Percentiles rank a stretch among this genome's conserved stretches.
Conservation (phyloP, 2,329 filamentous ascomycete genomes). For the Ophiocordyceps robertsii region DNA sequence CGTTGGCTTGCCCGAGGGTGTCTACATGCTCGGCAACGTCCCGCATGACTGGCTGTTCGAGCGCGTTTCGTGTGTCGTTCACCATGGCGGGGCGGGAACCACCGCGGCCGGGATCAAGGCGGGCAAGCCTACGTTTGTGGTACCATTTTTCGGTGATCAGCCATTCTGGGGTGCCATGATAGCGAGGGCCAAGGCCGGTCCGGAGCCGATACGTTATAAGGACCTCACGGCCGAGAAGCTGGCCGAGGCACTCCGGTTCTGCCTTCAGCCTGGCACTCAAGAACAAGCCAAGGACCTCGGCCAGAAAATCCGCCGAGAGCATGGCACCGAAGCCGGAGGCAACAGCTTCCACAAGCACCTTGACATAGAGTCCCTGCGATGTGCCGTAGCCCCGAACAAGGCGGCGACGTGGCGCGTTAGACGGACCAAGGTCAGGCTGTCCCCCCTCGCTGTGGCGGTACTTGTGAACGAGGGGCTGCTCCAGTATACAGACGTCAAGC, state of each 20-base stretch:
- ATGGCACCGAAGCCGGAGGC: slow-evolving; percentile 47
- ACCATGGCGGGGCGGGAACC: slow-evolving; percentile 80
- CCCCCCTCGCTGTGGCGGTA: slow-evolving; percentile 57
- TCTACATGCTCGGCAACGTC: slow-evolving; percentile 74
- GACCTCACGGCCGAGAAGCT: slow-evolving; percentile 53
- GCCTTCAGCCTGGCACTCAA: slow-evolving; percentile 45
- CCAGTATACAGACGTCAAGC: slow-evolving; percentile 56
- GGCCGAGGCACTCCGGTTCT: slow-evolving; percentile 47
- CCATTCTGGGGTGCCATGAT: slow-evolving; percentile 76
- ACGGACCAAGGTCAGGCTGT: slow-evolving; percentile 52
- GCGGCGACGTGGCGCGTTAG: slow-evolving; percentile 65
- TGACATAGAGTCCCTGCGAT: slow-evolving; percentile 52
- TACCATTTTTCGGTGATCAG: slow-evolving; percentile 81
- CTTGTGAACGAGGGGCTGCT: slow-evolving; percentile 52
- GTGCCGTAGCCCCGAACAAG: slow-evolving; percentile 52
- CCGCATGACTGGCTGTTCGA: slow-evolving; percentile 87
- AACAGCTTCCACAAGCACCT: slow-evolving; percentile 61
- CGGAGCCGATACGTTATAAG: slow-evolving; percentile 55
- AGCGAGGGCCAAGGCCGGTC: slow-evolving; percentile 57
- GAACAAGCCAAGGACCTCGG: slow-evolving; percentile 45
- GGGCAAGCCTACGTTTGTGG: slow-evolving; percentile 67
- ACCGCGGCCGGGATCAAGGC: slow-evolving; percentile 75
- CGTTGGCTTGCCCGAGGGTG: slow-evolving; percentile 54
- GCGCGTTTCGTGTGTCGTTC: slow-evolving; percentile 67
- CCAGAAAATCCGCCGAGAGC: slow-evolving; percentile 51